Base-by-base conservation (phyloP, 768 basidiomycete genomes). In the Auriculariales sp. region DNA sequence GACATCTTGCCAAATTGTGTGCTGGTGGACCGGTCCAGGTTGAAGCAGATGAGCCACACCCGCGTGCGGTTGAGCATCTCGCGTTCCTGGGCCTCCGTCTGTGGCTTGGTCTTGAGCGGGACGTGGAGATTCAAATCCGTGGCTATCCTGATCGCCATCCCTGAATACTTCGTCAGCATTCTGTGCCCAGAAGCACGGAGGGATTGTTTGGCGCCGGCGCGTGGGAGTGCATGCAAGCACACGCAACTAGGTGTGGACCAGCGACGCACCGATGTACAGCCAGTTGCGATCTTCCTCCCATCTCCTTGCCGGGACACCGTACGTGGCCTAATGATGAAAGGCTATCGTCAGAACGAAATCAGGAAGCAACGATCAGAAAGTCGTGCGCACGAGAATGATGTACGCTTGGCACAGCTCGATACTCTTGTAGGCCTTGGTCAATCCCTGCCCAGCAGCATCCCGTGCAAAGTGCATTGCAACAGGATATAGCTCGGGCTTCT, bases 201-300 rank as follows among this genome's bases (percentile, higher is more conserved):
- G n/a, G n/a, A n/a, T n/a, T n/a, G n/a, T n/a, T n/a, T n/a, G n/a
- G n/a, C n/a, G n/a, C n/a, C n/a, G n/a, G n/a, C n/a, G n/a, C n/a
- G n/a, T n/a, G n/a, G n/a, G n/a, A n/a, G n/a, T n/a, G n/a, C n/a
- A n/a, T n/a, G n/a, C n/a, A n/a, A n/a, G n/a, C n/a, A n/a, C n/a
- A n/a, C n/a, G n/a, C n/a, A n/a, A n/a, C n/a, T n/a, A n/a, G n/a
- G n/a, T n/a, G n/a, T n/a, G n/a, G n/a, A n/a, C n/a, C n/a, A 44
- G 11, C 19, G 10, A 24, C 22, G 17, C 15, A 19, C 90, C 89
- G 3, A 87, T 83, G 59, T 89, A 88, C 45, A 92, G 62, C 86
- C 89, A 93, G 50, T 84, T 86, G 27, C 88, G 72, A 59, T 93
- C 89, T 56, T 93, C 88, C 57, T 93, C 89, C 83, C 90, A 94